These are phyloP conservation scores for Daldinia sp. DNA, from an alignment of 2,329 filamentous ascomycete genomes.

Conservation along the genomic window DNA sequence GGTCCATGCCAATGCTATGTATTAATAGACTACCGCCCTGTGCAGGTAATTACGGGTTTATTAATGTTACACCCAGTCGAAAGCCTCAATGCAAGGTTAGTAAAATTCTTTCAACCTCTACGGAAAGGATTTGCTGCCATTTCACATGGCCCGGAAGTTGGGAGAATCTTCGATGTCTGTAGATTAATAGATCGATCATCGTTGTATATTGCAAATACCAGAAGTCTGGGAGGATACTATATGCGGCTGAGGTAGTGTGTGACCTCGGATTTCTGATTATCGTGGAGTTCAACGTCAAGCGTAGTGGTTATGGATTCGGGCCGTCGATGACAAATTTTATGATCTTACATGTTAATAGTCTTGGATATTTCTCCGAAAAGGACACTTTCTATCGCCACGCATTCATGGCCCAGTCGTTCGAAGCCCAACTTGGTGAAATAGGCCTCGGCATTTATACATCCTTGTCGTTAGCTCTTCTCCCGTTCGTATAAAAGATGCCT, in stretches of 20 bases:
- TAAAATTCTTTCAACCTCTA: not conserved
- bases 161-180: not conserved
- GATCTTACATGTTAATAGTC: not conserved
- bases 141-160: conserved; percentile 12
- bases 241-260: conserved; percentile 3
- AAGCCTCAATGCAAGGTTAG: conserved; percentile 4
- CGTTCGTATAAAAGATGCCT: conserved; percentile 12
- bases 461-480: not conserved
- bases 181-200: not conserved
- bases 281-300: not conserved
- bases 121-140: conserved; percentile 1
- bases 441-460: conserved; percentile 10
- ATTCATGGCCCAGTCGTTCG: not conserved
- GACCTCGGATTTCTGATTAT: not conserved
- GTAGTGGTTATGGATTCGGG: conserved; percentile 6
- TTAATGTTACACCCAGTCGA: not conserved
- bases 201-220: not conserved
- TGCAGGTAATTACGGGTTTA: conserved; percentile 2
- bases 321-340: conserved; percentile 2
- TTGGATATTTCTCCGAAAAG: not conserved
- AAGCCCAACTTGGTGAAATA: conserved; percentile 3
- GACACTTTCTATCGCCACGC: not conserved
- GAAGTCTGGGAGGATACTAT: not conserved
- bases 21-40: conserved; percentile 4
- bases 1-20: not conserved